Evolutionary conservation across 2,329 filamentous ascomycete genomes (phyloP), one percentile per base, ranked within the genome.

Genomic region (Clarireedia hainanense): DNA sequence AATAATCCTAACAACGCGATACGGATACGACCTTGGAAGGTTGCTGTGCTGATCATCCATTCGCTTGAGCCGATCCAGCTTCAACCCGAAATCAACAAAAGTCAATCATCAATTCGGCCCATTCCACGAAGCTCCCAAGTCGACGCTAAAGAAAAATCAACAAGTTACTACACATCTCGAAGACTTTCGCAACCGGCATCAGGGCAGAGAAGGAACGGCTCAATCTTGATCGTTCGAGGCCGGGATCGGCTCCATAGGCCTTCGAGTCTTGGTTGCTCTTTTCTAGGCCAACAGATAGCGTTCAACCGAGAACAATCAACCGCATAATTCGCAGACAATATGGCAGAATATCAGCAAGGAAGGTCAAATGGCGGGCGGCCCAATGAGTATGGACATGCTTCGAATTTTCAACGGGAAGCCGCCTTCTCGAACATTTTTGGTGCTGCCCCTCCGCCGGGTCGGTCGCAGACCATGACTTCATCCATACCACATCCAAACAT

Each of bases 401-500:
- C 76, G 61, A 78, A 79, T 68, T 78, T 77, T 67, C 89, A 94
- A 74, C 87, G 94, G 74, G 91, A 99, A 81, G 89, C 90, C 64
- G 94, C 92, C 63, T 99, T 95, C 73, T 90, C 88, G 63, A 92
- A 92, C 74, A 97, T 97, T 69, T 99, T 97, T 71, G 94, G 92
- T 64, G 85, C 84, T 62, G 81, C 89, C 62, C 91, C 89, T 61
- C 90, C 90, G 47, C 83, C 89, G 47, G 92, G 92, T 57, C 86
- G 94, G 71, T 95, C 91, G 57, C 91, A 96, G 69, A 96, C 92
- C 26, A 96, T 97, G 91, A 94, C 86, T 61, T 91, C 88, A 55
- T 85, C 90, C 61, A 80, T 86, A 34, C 73, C 77, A 57, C 82
- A 81, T 50, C 71, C 75, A 65, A 75, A 76, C 70, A 76, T 80